These are phyloP conservation scores for Rhododendron williamsianum DNA, from an alignment of 148 eudicot genomes.

Conservation along the genomic window DNA sequence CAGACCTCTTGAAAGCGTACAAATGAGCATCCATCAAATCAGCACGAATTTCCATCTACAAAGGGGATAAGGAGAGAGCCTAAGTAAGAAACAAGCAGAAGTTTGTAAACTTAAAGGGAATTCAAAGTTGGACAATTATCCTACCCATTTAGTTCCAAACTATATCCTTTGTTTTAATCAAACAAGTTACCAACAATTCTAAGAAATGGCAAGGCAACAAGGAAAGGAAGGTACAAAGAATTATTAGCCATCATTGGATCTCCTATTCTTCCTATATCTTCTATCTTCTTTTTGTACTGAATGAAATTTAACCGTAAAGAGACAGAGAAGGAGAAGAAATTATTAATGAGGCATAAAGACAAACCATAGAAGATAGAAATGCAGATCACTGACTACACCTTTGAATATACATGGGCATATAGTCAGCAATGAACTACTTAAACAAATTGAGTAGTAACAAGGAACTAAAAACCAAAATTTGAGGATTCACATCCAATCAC, in stretches of 20 bases:
- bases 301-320: background rate
- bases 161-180: background rate
- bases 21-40: constrained; percentile 98
- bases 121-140: background rate
- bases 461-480: background rate
- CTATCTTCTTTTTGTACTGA: background rate
- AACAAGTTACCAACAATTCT: background rate
- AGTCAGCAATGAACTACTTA: background rate
- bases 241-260: background rate
- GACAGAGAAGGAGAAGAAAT: background rate
- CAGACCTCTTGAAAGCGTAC: constrained; percentile 95
- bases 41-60: constrained; percentile 82
- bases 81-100: constrained; percentile 13
- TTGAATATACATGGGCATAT: background rate
- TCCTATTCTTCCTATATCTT: background rate
- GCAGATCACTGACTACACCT: background rate
- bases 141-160: background rate
- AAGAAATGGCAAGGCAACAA: background rate
- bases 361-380: background rate
- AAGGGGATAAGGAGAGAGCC: constrained; percentile 10
- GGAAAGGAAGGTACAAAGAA: background rate
- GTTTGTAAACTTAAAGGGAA: background rate
- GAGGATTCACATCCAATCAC: background rate
- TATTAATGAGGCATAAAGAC: background rate
- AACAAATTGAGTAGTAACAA: background rate